Percentiles rank a stretch among this genome's conserved stretches.
Conservation (phyloP, 225 moss, liverwort and hornwort species). For the Pseudisothecium myosuroides region DNA sequence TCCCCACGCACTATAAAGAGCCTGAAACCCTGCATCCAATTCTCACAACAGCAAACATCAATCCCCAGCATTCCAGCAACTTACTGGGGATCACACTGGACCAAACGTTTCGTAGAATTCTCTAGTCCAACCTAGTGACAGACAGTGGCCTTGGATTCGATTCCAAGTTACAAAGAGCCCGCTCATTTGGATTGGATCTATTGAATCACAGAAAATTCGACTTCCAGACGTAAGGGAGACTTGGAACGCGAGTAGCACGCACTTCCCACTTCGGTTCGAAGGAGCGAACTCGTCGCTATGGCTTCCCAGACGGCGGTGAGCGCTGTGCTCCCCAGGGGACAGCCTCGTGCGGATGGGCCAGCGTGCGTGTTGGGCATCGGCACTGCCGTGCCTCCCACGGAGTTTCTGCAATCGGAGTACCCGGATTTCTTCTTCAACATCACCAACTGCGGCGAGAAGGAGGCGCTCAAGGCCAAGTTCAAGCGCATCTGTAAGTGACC, state of each 20-base stretch:
- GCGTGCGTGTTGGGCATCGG: neutral
- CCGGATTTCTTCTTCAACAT: neutral
- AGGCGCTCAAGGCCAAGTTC: neutral
- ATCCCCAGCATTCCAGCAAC: neutral
- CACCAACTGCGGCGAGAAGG: neutral
- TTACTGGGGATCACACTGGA: neutral
- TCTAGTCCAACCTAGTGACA: too few relatives aligned
- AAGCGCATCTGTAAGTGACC: neutral
- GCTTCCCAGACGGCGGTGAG: neutral
- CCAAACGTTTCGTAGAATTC: neutral
- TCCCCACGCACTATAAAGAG: neutral
- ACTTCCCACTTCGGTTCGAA: neutral
- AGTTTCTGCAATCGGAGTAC: neutral
- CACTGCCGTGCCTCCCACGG: neutral
- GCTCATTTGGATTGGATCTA: neutral
- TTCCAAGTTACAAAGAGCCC: neutral
- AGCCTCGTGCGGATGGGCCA: neutral
- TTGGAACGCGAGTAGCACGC: neutral
- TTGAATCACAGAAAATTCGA: neutral
- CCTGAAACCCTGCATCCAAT: neutral
- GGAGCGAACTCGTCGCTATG: neutral
- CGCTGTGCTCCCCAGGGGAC: neutral
- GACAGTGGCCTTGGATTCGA: neutral
- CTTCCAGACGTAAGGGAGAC: neutral
- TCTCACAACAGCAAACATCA: neutral